Base-by-base conservation (phyloP, 768 basidiomycete species). In the Phallus indusiatus region DNA sequence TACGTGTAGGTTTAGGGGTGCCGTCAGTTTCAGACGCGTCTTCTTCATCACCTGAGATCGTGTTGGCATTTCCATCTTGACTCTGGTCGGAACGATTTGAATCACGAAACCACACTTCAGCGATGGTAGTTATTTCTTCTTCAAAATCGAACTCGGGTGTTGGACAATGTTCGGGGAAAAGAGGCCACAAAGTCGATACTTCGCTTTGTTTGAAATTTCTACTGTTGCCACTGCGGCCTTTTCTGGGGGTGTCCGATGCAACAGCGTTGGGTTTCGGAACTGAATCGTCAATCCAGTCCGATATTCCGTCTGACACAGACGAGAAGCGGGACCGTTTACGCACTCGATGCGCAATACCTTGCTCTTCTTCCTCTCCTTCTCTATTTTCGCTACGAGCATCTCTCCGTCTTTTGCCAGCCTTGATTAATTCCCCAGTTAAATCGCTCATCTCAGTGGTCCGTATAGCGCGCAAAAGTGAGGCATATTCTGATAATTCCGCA, bases 111-210 rank as follows among this genome's bases (percentile, higher is more conserved):
- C 71, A 68, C 12, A 74, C 68, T 18, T 74, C 69, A 5, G 76
- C 76, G 33, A 89, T 65, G 1, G 74, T 67, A 20, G 69, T 69
- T 9, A 90, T 75, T 69, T 90, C 89, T 62, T 90, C 88, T 51
- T 82, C 76, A 20, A 91, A 71, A 9, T 71, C 71, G 84, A 84
- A 90, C 70, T 88, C 83, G 1, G 89, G 87, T 9, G 79, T 72
- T 21, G 76, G 73, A 16, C 87, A 77, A 64, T 90, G 86, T 16
- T 74, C 73, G 2, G 75, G 64, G 17, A 82, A 76, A 54, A 90
- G 77, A 1, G 89, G 89, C 89, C 89, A 91, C 7, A 82, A 75
- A 0, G 88, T 88, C 87, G 86, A 90, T 0, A 72, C 73, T 64
- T 85, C 81, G 2, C 33, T 22, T 50, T 42, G 55, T 22, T 47